These are phyloP conservation scores for Microstroma glucosiphilum DNA, from an alignment of 1,284 basidiomycete species.

Conservation along the genomic window DNA sequence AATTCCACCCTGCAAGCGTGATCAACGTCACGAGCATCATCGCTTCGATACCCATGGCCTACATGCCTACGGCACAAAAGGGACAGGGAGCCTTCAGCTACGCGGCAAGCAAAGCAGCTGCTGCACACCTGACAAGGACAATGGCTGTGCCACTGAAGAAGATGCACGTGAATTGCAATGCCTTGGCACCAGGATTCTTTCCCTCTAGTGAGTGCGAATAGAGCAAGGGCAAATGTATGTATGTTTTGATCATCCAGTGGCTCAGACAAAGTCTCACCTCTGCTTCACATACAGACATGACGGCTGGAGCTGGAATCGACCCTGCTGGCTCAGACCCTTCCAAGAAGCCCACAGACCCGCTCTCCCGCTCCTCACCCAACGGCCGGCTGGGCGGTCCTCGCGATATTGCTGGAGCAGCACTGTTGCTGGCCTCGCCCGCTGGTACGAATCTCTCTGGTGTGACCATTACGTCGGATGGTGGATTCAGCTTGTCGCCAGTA, in stretches of 20 bases:
- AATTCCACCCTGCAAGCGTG: background rate
- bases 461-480: conserved; percentile 9
- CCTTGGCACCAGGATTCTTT: conserved; percentile 16
- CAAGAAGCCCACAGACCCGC: background rate
- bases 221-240: no score
- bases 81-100: conserved; percentile 12
- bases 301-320: background rate
- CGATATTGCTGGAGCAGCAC: conserved; percentile 13
- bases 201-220: conserved; percentile 10
- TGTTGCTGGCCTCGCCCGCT: conserved; percentile 7
- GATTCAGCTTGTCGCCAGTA: background rate
- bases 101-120: conserved; percentile 13
- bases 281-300: background rate
- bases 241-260: no score
- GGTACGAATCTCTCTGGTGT: conserved; percentile 9
- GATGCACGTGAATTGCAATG: conserved; percentile 15
- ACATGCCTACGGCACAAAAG: conserved; percentile 12
- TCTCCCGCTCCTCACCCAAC: conserved; percentile 5
- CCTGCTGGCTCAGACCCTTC: conserved; percentile 3
- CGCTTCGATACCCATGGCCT: conserved; percentile 6
- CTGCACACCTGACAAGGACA: conserved; percentile 9
- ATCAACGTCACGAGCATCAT: conserved; percentile 10
- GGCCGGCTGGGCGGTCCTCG: conserved; percentile 5
- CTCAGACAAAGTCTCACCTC: background rate
- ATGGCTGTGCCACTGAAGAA: conserved; percentile 6